These are phyloP conservation scores for Senna tora DNA, from an alignment of 306 rosid species.

Conservation along the genomic window DNA sequence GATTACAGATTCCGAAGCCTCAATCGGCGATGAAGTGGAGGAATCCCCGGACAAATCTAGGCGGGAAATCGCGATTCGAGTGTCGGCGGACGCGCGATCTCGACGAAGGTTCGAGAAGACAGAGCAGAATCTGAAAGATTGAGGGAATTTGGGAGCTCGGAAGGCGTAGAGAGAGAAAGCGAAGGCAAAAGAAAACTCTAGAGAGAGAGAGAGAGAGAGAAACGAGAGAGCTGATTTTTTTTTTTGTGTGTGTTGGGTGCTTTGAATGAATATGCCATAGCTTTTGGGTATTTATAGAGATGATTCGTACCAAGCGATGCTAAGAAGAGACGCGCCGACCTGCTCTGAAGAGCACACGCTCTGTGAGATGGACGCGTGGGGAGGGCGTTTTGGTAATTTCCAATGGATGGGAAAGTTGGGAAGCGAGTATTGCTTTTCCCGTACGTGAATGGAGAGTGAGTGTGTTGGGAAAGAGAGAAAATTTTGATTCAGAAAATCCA, in stretches of 20 bases:
- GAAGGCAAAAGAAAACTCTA: background rate
- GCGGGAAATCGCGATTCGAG: background rate
- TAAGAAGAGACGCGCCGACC: background rate
- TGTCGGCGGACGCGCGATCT: background rate
- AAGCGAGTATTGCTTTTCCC: background rate
- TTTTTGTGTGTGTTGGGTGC: no score
- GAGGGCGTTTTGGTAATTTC: background rate
- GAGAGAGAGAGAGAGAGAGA: no score
- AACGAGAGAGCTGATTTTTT: background rate
- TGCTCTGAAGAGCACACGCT: background rate
- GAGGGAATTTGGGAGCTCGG: background rate
- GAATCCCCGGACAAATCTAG: background rate
- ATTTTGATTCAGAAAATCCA: background rate
- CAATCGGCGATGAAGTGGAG: background rate
- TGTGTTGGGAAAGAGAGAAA: background rate
- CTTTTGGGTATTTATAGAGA: constrained; percentile 27
- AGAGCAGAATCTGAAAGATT: background rate
- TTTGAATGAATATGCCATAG: background rate
- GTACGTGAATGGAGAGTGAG: background rate
- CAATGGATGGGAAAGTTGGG: background rate
- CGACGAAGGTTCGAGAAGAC: constrained; percentile 3
- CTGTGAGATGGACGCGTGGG: background rate
- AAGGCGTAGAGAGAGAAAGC: background rate
- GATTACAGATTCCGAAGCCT: constrained; percentile 30
- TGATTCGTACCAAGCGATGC: background rate